Evolutionary conservation across 139 green algal genomes (phyloP).

Genomic region (Haematococcus lacustris): DNA sequence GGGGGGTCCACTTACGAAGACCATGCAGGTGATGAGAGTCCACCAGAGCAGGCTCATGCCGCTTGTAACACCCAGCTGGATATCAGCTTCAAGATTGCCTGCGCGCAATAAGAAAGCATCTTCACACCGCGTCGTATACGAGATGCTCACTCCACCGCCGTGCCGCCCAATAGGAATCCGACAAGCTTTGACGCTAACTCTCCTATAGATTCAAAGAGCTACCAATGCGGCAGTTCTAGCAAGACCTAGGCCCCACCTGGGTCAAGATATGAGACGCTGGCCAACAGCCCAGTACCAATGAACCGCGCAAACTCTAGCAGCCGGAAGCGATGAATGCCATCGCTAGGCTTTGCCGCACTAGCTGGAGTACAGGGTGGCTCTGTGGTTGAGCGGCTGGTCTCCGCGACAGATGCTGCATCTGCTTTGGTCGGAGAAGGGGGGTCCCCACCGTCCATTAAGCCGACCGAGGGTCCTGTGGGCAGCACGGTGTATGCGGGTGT

Average conservation of each 20-base stretch:
- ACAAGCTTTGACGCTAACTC: not conserved
- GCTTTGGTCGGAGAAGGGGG: too few relatives aligned
- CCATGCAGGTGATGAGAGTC: constrained; percentile 1
- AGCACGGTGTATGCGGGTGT: too few relatives aligned
- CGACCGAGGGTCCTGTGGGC: too few relatives aligned
- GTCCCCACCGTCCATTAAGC: too few relatives aligned
- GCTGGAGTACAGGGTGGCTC: too few relatives aligned
- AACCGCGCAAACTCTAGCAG: not conserved
- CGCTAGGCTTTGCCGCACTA: too few relatives aligned
- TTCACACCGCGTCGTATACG: not conserved
- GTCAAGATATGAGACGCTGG: constrained; percentile 3
- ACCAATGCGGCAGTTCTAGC: too few relatives aligned
- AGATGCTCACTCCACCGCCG: not conserved
- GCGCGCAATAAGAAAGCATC: not conserved
- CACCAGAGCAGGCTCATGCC: constrained; percentile 7
- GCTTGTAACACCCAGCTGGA: not conserved
- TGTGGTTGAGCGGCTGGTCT: too few relatives aligned
- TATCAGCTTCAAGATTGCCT: constrained; percentile 6
- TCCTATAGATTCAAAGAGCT: too few relatives aligned
- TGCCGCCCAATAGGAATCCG: not conserved
- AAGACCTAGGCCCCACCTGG: constrained; percentile 2
- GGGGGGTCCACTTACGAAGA: not conserved
- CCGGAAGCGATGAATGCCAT: too few relatives aligned
- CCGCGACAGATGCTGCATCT: too few relatives aligned
- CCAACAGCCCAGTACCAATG: constrained; percentile 1